Conservation (phyloP, 108 stramenopile species). For the Pseudonitzschia delicatissima region DNA sequence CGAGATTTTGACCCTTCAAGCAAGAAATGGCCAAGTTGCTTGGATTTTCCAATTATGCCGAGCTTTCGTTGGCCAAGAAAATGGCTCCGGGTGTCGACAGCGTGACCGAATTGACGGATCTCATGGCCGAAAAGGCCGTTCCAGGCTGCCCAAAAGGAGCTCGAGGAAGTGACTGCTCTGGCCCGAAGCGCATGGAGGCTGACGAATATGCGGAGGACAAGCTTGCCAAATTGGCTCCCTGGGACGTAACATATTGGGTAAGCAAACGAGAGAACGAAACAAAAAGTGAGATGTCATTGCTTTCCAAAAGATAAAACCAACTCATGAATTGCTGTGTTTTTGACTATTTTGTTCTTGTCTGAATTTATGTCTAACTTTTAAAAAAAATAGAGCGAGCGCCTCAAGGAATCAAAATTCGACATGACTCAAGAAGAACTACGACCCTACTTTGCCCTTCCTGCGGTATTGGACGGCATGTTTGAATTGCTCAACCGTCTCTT, state of each 20-base stretch:
- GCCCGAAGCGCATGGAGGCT: constrained; percentile 84
- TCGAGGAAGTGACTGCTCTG: too few relatives aligned
- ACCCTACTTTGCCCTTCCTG: constrained; percentile 94
- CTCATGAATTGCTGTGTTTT: not conserved
- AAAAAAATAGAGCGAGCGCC: constrained; percentile 75
- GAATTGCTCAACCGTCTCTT: constrained; percentile 87
- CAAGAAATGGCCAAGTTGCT: constrained; percentile 81
- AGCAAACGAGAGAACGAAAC: not conserved
- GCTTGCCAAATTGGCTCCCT: constrained; percentile 77
- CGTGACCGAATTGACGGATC: constrained; percentile 84
- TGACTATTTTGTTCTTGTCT: not conserved
- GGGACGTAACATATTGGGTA: constrained; percentile 88
- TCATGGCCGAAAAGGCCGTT: constrained; percentile 89
- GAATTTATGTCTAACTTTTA: not conserved
- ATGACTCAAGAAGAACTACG: constrained; percentile 95
- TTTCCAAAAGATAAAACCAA: not conserved
- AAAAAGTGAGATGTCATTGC: not conserved
- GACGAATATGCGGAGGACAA: constrained; percentile 71
- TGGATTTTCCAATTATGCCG: constrained; percentile 89
- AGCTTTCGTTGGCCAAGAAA: constrained; percentile 77
- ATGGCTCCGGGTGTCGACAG: constrained; percentile 90
- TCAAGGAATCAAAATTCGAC: constrained; percentile 94
- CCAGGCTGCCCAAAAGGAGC: too few relatives aligned
- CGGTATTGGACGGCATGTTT: constrained; percentile 94
- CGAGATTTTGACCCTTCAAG: constrained; percentile 83